phyloP scores from a whole-genome alignment of 305 asterid genomes.

The Solanum hybrid region DNA sequence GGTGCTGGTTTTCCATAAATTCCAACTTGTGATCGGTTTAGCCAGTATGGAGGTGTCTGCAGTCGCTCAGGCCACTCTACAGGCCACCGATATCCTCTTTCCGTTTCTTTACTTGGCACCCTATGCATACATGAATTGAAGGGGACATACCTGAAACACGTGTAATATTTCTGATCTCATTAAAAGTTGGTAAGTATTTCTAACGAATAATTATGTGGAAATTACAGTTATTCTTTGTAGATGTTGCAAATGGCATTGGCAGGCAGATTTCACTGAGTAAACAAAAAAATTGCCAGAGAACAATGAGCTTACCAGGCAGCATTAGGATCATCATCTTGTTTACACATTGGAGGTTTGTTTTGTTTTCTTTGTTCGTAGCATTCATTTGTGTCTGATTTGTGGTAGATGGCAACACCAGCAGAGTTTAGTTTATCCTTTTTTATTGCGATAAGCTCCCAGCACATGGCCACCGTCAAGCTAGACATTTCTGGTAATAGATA shows the following conservation, averaged over 20 bases:
- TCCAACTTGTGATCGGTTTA: slow-evolving; percentile 57
- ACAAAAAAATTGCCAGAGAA: background rate
- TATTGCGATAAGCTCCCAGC: slow-evolving; percentile 77
- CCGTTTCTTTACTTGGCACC: slow-evolving; percentile 40
- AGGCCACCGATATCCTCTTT: slow-evolving; percentile 80
- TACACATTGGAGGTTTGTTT: slow-evolving; percentile 59
- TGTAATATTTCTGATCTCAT: background rate
- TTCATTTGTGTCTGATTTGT: slow-evolving; percentile 65
- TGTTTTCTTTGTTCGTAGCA: slow-evolving; percentile 58
- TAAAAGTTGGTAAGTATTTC: background rate
- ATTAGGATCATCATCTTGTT: slow-evolving; percentile 63
- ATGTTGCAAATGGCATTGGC: background rate
- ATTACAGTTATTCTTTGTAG: background rate
- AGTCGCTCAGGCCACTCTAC: slow-evolving; percentile 78
- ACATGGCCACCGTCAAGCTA: slow-evolving; percentile 61
- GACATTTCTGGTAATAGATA: slow-evolving; percentile 48
- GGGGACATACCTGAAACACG: slow-evolving; percentile 63
- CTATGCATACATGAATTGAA: slow-evolving; percentile 77
- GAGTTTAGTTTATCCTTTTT: slow-evolving; percentile 59
- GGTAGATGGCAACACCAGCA: slow-evolving; percentile 65
- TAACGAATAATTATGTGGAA: background rate
- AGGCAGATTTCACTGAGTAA: background rate
- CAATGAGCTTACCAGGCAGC: slow-evolving; percentile 58
- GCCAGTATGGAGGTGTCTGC: slow-evolving; percentile 67
- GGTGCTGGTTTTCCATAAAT: slow-evolving; percentile 80